A percentile compares a stretch with the other conserved stretches of the same genome.
Conservation (phyloP, 176 grass and related monocot species). For the Oryza glaberrima region DNA sequence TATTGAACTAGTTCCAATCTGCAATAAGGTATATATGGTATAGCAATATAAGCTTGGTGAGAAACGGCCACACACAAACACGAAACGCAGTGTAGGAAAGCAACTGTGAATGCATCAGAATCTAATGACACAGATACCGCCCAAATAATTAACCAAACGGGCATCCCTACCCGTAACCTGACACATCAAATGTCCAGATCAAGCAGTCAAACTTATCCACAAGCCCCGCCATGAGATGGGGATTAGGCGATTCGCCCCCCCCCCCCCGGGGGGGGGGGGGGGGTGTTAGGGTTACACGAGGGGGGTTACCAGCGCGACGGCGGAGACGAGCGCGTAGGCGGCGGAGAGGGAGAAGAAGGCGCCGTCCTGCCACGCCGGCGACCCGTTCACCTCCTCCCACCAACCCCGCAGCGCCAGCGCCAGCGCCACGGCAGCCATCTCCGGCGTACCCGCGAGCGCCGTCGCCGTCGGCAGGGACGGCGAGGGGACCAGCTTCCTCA, state of each 20-base stretch:
- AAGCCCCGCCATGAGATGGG: neutral
- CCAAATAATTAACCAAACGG: neutral
- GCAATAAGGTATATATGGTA: neutral
- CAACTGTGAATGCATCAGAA: neutral
- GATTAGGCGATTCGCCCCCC: neutral
- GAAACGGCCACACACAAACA: neutral
- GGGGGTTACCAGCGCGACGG: conserved; percentile 58
- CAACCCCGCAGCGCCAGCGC: conserved; percentile 47
- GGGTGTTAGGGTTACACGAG: no score
- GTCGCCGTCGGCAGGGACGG: neutral
- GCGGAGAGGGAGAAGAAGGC: conserved; percentile 78
- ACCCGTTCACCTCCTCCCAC: conserved; percentile 78
- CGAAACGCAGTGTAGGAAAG: neutral
- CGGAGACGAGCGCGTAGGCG: conserved; percentile 78
- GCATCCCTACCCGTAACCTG: neutral
- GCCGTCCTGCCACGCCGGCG: conserved; percentile 69
- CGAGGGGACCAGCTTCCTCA: conserved; percentile 36
- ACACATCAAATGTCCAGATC: conserved; percentile 21
- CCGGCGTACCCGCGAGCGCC: neutral
- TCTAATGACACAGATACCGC: neutral
- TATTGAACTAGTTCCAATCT: neutral
- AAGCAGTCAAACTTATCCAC: conserved; percentile 17
- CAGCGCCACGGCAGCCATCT: conserved; percentile 7
- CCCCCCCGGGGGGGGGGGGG: no score
- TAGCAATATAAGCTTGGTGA: neutral